Percentiles rank a stretch among this genome's conserved stretches.
Conservation (phyloP, 2,329 filamentous ascomycete genomes). For the Fusarium coicis region DNA sequence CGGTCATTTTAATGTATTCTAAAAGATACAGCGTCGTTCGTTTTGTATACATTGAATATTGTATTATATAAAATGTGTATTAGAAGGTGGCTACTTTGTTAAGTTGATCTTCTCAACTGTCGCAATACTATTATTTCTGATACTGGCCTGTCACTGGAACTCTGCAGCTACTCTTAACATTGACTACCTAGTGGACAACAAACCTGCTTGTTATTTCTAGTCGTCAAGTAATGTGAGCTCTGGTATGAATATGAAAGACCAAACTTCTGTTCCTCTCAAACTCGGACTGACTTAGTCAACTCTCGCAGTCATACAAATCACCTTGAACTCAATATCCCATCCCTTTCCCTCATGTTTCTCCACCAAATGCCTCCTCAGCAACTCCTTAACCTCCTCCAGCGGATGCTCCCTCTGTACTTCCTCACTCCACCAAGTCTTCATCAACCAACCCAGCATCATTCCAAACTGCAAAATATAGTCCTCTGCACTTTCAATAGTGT, state of each 20-base stretch:
- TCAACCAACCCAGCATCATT: conserved; percentile 54
- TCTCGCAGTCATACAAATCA: conserved; percentile 42
- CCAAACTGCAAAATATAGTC: conserved; percentile 50
- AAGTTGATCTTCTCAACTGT: background rate
- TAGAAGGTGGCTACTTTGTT: background rate
- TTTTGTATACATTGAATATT: background rate
- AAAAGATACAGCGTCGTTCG: background rate
- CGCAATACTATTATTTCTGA: background rate
- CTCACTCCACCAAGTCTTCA: conserved; percentile 54
- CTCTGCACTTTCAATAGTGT: conserved; percentile 48
- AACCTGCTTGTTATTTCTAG: background rate
- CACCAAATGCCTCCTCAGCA: conserved; percentile 51
- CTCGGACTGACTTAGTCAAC: conserved; percentile 11
- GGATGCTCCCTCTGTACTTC: conserved; percentile 50
- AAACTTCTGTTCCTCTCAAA: too few relatives aligned
- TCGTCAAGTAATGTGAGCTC: background rate
- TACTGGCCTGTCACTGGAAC: background rate
- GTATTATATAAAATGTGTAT: conserved; percentile 5
- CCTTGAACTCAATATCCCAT: conserved; percentile 41
- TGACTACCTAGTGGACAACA: background rate
- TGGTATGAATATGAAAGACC: fast-evolving
- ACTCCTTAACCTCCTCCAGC: conserved; percentile 50
- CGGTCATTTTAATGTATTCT: background rate
- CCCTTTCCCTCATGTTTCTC: conserved; percentile 51
- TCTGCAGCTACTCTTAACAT: background rate